Base-by-base conservation (phyloP, 2,329 filamentous ascomycete genomes). In the Periconia sp. region DNA sequence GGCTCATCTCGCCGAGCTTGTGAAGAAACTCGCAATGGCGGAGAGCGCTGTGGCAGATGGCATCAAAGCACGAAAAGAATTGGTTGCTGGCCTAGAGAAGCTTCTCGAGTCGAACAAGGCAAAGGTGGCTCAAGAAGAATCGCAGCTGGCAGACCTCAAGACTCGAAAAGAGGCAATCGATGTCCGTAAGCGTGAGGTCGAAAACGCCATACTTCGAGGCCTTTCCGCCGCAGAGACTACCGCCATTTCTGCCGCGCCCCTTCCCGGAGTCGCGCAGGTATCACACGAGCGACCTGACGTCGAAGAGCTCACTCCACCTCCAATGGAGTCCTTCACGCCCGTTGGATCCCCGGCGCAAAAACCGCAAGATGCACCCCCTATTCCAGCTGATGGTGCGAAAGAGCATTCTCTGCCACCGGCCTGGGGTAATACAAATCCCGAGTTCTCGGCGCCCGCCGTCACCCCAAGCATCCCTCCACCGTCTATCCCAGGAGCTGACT, bases 21-120 rank as follows among this genome's bases (percentile, higher is more conserved):
- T 97, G 50, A 97, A 94, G 77, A 89, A 87, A 7, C 82, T 99
- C 17, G 91, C 91, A 18, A 90, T 85, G 59, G 94, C 94, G 3
- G 92, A 99, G 74, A 90, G 86, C 50, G 92, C 93, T 0, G 89
- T 97, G 1, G 87, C 90, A 2, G 91, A 96, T 65, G 91, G 89
- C 61, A 91, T 99, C 70, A 92, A 93, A 69, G 91, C 92, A 2
- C 87, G 94, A 14, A 84, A 85, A 60, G 83, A 85, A 10, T 81
- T 99, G 27, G 87, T 97, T 37, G 82, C 84, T 27, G 91, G 87
- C 1, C 79, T 99, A 6, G 91, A 97, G 75, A 91, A 89, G 68
- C 80, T 97, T 13, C 80, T 97, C 1, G 85, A 88, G 50, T 82
- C 83, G 23, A 92, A 93, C 72, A 86, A 87, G 47, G 76, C 81